Percentiles rank a stretch among this genome's conserved stretches.
phyloP scores from a whole-genome alignment of 805 yeast genomes.

The Torulaspora microellipsoides region DNA sequence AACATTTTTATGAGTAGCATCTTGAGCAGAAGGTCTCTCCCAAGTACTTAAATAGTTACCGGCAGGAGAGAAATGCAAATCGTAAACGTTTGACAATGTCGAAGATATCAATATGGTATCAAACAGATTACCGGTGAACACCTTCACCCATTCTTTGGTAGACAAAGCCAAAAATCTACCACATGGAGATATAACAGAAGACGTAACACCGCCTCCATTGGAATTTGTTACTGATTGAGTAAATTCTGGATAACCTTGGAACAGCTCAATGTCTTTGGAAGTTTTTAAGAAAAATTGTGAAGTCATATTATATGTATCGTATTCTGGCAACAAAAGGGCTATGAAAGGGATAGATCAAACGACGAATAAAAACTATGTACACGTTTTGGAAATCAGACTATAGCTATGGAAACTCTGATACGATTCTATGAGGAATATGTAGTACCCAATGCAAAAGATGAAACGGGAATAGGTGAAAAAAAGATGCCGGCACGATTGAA shows the following conservation, averaged over 20 bases:
- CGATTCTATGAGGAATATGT: too few relatives aligned
- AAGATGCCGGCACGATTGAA: too few relatives aligned
- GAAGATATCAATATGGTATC: conserved; percentile 19
- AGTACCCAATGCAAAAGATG: too few relatives aligned
- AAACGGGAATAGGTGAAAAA: too few relatives aligned
- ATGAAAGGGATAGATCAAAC: too few relatives aligned
- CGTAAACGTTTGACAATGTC: conserved; percentile 62
- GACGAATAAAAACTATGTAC: not conserved
- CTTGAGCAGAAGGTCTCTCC: conserved; percentile 79
- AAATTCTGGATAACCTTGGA: conserved; percentile 34
- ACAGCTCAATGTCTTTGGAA: conserved; percentile 32
- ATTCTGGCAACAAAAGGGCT: too few relatives aligned
- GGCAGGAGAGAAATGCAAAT: conserved; percentile 81
- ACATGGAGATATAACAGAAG: conserved; percentile 34
- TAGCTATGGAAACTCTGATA: too few relatives aligned
- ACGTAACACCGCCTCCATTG: conserved; percentile 16
- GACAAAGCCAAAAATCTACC: conserved; percentile 35
- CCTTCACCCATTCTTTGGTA: conserved; percentile 25
- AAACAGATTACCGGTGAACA: conserved; percentile 28
- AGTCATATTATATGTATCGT: conserved; percentile 22
- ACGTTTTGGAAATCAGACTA: too few relatives aligned
- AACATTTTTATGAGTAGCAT: conserved; percentile 73
- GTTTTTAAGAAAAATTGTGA: conserved; percentile 36
- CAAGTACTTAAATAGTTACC: conserved; percentile 82
- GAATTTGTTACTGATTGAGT: conserved; percentile 24